phyloP scores from a whole-genome alignment of 192 early-diverging fungal genomes.

The Borealophlyctis nickersoniae region DNA sequence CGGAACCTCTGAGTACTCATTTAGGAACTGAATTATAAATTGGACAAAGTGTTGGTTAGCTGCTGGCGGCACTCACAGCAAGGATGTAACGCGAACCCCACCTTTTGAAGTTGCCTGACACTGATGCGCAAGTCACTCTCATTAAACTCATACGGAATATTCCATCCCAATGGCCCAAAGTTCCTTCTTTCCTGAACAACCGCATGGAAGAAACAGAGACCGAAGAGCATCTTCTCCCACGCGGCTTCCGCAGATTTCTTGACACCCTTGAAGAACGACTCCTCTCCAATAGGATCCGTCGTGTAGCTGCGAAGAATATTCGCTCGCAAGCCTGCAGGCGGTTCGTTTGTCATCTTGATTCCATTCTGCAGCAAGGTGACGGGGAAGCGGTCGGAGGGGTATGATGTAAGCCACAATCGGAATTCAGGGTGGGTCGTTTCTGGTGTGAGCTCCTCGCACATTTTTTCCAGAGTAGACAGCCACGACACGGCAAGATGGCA shows the following conservation, averaged over 20 bases:
- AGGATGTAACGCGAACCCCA: slow-evolving; percentile 13
- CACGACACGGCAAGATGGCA: slow-evolving; percentile 60
- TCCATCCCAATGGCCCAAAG: slow-evolving; percentile 66
- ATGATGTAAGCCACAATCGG: slow-evolving; percentile 59
- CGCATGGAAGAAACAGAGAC: slow-evolving; percentile 61
- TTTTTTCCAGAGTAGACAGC: slow-evolving; percentile 59
- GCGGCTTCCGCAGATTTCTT: slow-evolving; percentile 42
- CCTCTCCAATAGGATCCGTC: slow-evolving; percentile 56
- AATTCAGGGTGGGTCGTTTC: slow-evolving; percentile 52
- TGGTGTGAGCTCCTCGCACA: slow-evolving; percentile 59
- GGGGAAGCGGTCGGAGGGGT: slow-evolving; percentile 60
- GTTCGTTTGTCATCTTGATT: slow-evolving; percentile 65
- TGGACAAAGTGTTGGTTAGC: neutral
- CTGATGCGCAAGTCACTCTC: slow-evolving; percentile 60
- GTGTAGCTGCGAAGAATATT: slow-evolving; percentile 52
- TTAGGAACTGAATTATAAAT: slow-evolving; percentile 43
- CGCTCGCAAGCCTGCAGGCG: slow-evolving; percentile 54
- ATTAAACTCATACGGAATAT: slow-evolving; percentile 66
- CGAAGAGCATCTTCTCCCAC: slow-evolving; percentile 59
- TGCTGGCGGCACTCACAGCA: neutral
- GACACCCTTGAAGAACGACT: slow-evolving; percentile 50
- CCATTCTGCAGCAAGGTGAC: slow-evolving; percentile 61
- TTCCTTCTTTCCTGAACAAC: slow-evolving; percentile 58
- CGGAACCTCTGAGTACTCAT: slow-evolving; percentile 59
- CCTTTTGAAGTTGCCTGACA: slow-evolving; percentile 57